Evolutionary conservation across 2,329 filamentous ascomycete species (phyloP).

Genomic region (Penicillium carneum): DNA sequence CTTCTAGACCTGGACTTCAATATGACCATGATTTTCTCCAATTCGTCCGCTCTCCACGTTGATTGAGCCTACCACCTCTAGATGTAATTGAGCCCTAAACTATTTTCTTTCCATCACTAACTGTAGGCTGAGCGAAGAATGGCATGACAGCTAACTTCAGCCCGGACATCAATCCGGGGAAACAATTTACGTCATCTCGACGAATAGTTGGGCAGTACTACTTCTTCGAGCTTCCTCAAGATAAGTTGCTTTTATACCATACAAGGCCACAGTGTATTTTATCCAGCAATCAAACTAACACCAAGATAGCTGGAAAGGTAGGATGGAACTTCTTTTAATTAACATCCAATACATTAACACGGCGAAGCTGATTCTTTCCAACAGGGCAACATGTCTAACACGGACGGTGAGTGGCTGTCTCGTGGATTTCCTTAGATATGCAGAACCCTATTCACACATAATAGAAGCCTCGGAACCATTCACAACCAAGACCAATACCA

Average conservation of each 20-base stretch:
- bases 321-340: constrained; percentile 13
- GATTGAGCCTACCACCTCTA: background rate
- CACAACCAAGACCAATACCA: constrained; percentile 23
- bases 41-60: background rate
- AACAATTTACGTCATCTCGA: constrained; percentile 7
- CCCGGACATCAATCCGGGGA: constrained; percentile 10
- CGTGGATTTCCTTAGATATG: background rate
- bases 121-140: background rate
- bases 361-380: background rate
- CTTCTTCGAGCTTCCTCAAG: background rate
- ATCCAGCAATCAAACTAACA: background rate
- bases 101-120: background rate
- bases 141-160: constrained; percentile 8
- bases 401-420: constrained; percentile 13
- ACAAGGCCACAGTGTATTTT: background rate
- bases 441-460: background rate
- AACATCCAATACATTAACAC: background rate
- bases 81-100: background rate
- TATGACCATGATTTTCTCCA: constrained; percentile 31
- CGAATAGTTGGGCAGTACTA: background rate
- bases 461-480: constrained; percentile 32
- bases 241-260: background rate
- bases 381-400: constrained; percentile 24
- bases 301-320: constrained; percentile 28
- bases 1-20: constrained; percentile 33